Evolutionary conservation across 1,284 basidiomycete species (phyloP), one percentile per base, ranked within the genome.

Genomic region (Rhodotorula sp.): DNA sequence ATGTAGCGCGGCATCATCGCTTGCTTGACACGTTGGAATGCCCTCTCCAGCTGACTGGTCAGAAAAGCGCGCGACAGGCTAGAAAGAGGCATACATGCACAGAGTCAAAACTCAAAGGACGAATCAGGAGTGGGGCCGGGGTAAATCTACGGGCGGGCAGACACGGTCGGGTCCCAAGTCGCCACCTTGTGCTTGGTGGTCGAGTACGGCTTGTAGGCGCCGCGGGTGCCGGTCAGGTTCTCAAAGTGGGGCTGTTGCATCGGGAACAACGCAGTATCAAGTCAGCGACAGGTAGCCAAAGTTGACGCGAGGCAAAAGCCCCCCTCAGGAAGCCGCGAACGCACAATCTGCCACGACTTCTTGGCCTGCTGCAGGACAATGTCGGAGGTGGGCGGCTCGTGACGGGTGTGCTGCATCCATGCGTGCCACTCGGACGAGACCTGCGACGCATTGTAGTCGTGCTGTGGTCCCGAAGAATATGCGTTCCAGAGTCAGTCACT

Each of bases 371-470:
- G 85, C 79, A 94, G 82, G 46, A 92, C 82, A 0, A 84, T 80
- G 79, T 96, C 95, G 74, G 89, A 84, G 3, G 85, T 83, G 2
- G 94, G 95, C 10, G 91, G 86, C 53, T 88, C 85, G 75, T 87
- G 86, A 60, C 94, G 90, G 78, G 95, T 95, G 79, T 95, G 92
- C n/a, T 85, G 84, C 44, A 96, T 81, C 94, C 94, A 97, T 14
- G 93, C 87, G 81, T 95, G 93, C 95, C 95, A 96, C 81, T 94
- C 93, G 3, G 93, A 86, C 45, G 93, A 90, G 49, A 95, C 88
- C 84, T 97, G 94, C 0, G 91, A 87, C 17, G 91, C 91, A 79
- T 95, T 91, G 82, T 86, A 89, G 76, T 94, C 87, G 80, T 95
- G 90, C 87, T 91, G 77, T 22, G 22, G 3, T 37, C 15, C 44